Evolutionary conservation across 257 asterid genomes (phyloP), one percentile per base, ranked within the genome.

Genomic region (Lavandula angustifolia): DNA sequence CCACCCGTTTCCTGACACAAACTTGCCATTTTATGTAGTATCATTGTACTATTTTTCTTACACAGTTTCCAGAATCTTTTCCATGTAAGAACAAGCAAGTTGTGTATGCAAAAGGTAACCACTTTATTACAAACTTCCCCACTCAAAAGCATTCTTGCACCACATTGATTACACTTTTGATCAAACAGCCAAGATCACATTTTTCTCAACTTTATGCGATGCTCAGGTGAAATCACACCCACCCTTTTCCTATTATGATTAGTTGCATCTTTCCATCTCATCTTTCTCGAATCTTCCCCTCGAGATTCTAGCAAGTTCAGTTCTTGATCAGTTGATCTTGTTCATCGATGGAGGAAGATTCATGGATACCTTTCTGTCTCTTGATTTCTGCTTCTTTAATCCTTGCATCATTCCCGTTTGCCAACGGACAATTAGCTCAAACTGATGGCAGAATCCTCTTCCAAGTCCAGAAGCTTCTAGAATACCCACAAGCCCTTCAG

Each of bases 381-480:
- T 68, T 82, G 75, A 3, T 77, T 46, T 64, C 66, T 43, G 33
- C 74, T 9, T 6, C 75, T 4, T n/a, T 74, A 22, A 58, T 82
- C 50, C 62, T 80, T 2, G 40, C 46, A n/a, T 48, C 56, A 9
- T 42, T 66, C 43, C 82, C 81, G 51, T 17, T 60, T 52, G 77
- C 88, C 6, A 50, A 9, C 3, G 83, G 91, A 2, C 96, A 94
- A 12, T 7, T 90, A 58, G 62, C 71, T 8, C 72, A 84, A 32
- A 48, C 85, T 47, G 97, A 94, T 65, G 75, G 38, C 73, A 82
- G 98, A 72, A 81, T 82, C 35, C 85, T 94, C 6, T 76, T 84
- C 44, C 87, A 79, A 77, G 54, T 86, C 47, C 95, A 83, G 70
- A 78, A 79, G 64, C 14, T 84, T 75, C 97, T 94, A 17, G 97